Evolutionary conservation across 805 yeast species (phyloP), one percentile per base, ranked within the genome.

Genomic region (Barnettozyma populi): DNA sequence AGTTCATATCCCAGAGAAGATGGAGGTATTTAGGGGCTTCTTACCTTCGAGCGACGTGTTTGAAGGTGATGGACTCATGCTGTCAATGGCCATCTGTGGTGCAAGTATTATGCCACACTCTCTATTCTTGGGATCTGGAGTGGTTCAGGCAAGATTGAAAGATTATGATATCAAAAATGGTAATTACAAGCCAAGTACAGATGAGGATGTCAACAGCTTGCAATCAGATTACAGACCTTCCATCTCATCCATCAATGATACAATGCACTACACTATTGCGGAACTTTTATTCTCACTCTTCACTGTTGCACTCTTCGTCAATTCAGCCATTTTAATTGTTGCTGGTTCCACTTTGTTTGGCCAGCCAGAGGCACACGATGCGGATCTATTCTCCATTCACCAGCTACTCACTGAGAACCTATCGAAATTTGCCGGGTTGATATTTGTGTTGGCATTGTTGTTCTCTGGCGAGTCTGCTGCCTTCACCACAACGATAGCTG

Each of bases 31-130:
- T 50, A 64, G 71, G 13, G 96, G 96, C 0, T 89, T 82, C 58
- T 55, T 79, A 31, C 86, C 86, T 4, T 71, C 76, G 5, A 59
- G 59, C 41, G 71, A 70, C 0, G 69, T 78, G 63, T 69, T 80
- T 27, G 68, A 75, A 46, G 79, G 76, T 20, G 78, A 80, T 49
- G 97, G 96, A 2, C 67, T 90, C 31, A 88, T 85, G 58, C 68
- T 87, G 44, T 77, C 90, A 52, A 80, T 92, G 56, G 96, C 96
- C 20, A 84, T 90, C 47, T 69, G 90, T 50, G 97, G 97, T 27
- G 95, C 96, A 21, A 90, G 96, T 2, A 92, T 90, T 23, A 90
- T 90, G 97, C 97, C 97, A 7, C 97, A 90, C 62, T 84, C 94
- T 2, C 70, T 90, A 44, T 90, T 85, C 60, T 72, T 90, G 41